Conservation (phyloP, 2,329 filamentous ascomycete genomes). For the Sarocladiaceae sp. region DNA sequence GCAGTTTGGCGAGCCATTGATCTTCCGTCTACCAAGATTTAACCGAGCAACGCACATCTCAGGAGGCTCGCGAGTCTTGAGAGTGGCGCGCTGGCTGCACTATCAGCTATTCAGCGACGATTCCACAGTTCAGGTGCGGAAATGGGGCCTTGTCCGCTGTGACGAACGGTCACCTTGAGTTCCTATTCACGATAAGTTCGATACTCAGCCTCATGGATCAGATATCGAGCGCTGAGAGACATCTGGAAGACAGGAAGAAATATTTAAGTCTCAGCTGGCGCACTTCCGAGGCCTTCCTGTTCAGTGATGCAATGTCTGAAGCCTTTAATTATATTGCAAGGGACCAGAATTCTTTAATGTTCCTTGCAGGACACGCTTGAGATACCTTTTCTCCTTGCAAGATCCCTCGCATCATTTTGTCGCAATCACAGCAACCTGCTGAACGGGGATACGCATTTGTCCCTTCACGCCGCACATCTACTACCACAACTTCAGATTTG, state of each 20-base stretch:
- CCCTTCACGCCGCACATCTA: too few species aligned
- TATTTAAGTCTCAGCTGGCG: neutral
- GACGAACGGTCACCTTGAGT: neutral
- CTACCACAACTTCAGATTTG: neutral
- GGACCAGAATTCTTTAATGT: too few species aligned
- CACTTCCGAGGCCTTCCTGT: neutral
- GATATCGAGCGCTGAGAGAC: neutral
- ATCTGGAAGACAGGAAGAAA: neutral
- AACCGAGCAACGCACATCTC: neutral
- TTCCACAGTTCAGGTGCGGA: too few species aligned
- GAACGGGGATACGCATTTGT: too few species aligned
- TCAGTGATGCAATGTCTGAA: neutral
- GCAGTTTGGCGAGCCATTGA: conserved; percentile 1
- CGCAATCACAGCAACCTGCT: neutral
- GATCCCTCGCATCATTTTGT: neutral
- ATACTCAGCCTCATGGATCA: conserved; percentile 2
- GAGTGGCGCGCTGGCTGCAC: too few species aligned
- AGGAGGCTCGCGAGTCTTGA: neutral
- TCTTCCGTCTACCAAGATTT: neutral
- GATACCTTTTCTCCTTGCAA: neutral
- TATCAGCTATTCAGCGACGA: too few species aligned
- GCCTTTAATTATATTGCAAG: neutral
- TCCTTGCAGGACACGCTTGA: neutral
- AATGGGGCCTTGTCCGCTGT: too few species aligned
- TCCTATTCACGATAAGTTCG: neutral